Evolutionary conservation across 306 rosid genomes (phyloP).

Genomic region (Prunus padus): DNA sequence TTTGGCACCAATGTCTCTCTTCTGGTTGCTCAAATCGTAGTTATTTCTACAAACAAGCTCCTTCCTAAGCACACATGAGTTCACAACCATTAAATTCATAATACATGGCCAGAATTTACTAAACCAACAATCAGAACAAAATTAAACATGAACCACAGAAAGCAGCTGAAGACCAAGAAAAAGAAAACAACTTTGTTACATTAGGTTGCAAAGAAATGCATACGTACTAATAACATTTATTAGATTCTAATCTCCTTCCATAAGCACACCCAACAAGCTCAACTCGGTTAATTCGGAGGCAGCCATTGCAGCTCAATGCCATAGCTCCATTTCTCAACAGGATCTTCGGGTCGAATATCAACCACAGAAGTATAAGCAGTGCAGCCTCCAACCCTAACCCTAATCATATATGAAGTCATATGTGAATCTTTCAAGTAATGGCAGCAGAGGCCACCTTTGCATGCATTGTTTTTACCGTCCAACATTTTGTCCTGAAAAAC

Average conservation of each 20-base stretch:
- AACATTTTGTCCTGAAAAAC: conserved; percentile 48
- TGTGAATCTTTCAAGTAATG: conserved; percentile 76
- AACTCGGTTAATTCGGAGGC: conserved; percentile 36
- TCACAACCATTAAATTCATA: too few species aligned
- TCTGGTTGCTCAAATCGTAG: too few species aligned
- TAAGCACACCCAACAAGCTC: too few species aligned
- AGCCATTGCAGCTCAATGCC: conserved; percentile 86
- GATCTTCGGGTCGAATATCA: conserved; percentile 38
- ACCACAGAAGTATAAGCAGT: conserved; percentile 78
- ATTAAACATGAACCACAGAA: neutral
- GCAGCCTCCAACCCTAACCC: conserved; percentile 65
- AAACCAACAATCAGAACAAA: neutral
- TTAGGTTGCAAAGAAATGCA: too few species aligned
- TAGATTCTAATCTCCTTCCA: too few species aligned
- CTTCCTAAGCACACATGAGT: too few species aligned
- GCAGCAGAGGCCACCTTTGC: conserved; percentile 66
- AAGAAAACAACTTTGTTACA: neutral
- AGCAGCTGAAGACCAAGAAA: neutral
- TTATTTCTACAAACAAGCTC: too few species aligned
- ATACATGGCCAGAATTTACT: too few species aligned
- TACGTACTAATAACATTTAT: too few species aligned
- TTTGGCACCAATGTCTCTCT: too few species aligned
- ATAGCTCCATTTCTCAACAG: conserved; percentile 66
- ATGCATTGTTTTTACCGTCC: conserved; percentile 45
- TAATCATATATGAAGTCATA: conserved; percentile 71